These are phyloP conservation scores for Fusarium piperis DNA, from an alignment of 2,329 filamentous ascomycete species.

Conservation along the genomic window DNA sequence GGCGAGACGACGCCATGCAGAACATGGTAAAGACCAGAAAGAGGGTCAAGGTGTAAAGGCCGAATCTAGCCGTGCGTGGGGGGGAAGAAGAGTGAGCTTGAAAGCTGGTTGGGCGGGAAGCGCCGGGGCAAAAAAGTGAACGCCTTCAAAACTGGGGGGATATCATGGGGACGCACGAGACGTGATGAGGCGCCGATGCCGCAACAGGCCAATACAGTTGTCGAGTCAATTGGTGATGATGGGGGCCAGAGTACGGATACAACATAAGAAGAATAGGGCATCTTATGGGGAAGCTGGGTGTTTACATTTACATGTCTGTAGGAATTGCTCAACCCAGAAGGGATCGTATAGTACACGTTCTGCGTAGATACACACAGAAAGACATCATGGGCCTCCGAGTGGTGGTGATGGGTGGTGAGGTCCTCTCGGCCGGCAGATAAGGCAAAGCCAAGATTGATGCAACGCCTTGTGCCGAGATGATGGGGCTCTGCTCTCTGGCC, in stretches of 20 bases:
- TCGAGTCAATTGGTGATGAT: constrained; percentile 24
- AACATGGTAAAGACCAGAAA: background rate
- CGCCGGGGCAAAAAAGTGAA: background rate
- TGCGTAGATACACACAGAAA: background rate
- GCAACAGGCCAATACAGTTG: constrained; percentile 33
- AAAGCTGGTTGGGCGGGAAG: constrained; percentile 21
- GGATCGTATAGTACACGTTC: background rate
- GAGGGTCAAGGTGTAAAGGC: constrained; percentile 22
- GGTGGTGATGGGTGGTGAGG: background rate
- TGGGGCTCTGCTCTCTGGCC: constrained; percentile 20
- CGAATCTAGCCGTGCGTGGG: constrained; percentile 42
- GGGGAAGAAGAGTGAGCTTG: background rate
- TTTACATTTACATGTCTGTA: constrained; percentile 23
- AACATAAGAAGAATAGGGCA: background rate
- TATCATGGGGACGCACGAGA: background rate
- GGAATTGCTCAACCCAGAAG: background rate
- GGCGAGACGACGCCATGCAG: constrained; percentile 15
- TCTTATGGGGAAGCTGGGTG: constrained; percentile 30
- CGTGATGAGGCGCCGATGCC: constrained; percentile 22
- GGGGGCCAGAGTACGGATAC: background rate
- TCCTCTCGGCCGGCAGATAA: constrained; percentile 20
- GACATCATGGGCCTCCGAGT: background rate
- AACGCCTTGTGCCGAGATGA: constrained; percentile 7
- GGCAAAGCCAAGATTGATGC: constrained; percentile 24
- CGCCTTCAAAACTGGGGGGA: constrained; percentile 4